A percentile compares a stretch with the other conserved stretches of the same genome.
phyloP scores from a whole-genome alignment of 257 asterid genomes.

The Jaltomata sinuosa region DNA sequence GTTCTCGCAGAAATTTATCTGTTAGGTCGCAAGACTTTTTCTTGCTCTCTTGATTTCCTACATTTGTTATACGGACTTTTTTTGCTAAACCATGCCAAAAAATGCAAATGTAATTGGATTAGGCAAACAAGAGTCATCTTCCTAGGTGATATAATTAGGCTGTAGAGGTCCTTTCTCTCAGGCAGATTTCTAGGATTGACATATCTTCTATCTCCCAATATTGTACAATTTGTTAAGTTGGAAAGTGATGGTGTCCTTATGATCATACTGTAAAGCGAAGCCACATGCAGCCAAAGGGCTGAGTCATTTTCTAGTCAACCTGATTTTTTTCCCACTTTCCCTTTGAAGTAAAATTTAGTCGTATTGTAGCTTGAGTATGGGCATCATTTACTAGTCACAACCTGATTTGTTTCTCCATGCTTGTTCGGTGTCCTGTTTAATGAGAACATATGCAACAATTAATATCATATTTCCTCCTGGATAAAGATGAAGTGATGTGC shows the following conservation, averaged over 20 bases:
- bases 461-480: background rate
- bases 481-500: background rate
- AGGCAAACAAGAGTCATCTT: slow-evolving; percentile 16
- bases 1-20: background rate
- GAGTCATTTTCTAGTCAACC: background rate
- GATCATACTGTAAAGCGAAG: background rate
- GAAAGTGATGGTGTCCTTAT: background rate
- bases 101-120: background rate
- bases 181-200: background rate
- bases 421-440: background rate
- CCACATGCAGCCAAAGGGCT: background rate
- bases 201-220: background rate
- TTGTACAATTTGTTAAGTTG: background rate
- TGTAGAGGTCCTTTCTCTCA: slow-evolving; percentile 55
- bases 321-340: background rate
- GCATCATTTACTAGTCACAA: background rate
- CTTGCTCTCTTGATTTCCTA: background rate
- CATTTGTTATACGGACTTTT: background rate
- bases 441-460: background rate
- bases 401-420: background rate
- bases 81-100: background rate
- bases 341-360: background rate
- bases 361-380: background rate
- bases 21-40: background rate
- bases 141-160: slow-evolving; percentile 35